phyloP scores from a whole-genome alignment of 768 basidiomycete genomes.

The Pisolithus marmoratus region DNA sequence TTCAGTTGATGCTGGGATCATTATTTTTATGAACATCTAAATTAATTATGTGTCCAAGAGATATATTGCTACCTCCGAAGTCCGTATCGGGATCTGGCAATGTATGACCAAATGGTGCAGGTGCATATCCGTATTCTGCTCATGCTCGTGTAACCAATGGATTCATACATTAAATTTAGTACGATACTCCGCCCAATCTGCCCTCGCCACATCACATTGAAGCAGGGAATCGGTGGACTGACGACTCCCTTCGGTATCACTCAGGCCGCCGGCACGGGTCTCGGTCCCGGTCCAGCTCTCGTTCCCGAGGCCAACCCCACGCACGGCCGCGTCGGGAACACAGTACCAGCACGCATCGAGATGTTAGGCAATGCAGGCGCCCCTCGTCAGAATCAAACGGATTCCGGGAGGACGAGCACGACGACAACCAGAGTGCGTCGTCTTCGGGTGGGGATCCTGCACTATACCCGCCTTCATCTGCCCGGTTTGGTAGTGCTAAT shows the following conservation, averaged over 20 bases:
- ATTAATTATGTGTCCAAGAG: constrained; percentile 41
- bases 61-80: constrained; percentile 86
- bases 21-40: neutral
- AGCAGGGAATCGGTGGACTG: constrained; percentile 24
- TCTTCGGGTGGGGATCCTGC: no score
- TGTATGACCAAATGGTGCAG: constrained; percentile 80
- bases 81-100: constrained; percentile 77
- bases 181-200: constrained; percentile 46
- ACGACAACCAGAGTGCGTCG: no score
- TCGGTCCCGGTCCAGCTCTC: constrained; percentile 21
- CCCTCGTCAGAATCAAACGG: constrained; percentile 4
- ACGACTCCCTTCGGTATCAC: constrained; percentile 17
- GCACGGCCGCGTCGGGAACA: no score
- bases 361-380: neutral
- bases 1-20: neutral
- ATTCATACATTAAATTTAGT: constrained; percentile 35
- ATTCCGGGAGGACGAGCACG: neutral
- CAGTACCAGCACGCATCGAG: no score
- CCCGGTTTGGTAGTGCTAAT: no score
- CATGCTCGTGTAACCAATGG: neutral
- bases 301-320: constrained; percentile 16
- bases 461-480: no score
- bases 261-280: constrained; percentile 15
- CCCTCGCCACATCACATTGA: constrained; percentile 29
- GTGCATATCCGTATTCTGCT: constrained; percentile 31